phyloP scores from a whole-genome alignment of 768 basidiomycete genomes.

The Omphalotus guepiniiformis region DNA sequence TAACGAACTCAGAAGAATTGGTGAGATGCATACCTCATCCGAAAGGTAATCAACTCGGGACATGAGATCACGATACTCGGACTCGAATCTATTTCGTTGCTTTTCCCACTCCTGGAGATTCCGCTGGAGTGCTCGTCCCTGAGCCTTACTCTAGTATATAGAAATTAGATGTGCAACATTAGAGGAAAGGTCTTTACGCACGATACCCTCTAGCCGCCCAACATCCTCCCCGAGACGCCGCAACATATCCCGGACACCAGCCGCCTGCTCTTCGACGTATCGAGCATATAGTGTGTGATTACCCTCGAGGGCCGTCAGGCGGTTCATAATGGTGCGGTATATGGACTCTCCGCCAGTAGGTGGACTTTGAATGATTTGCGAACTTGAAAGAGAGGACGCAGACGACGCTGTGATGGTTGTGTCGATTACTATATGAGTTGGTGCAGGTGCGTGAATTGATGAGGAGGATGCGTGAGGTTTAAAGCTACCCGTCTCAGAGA shows the following conservation, averaged over 20 bases:
- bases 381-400: conserved; percentile 5
- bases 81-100: conserved; percentile 61
- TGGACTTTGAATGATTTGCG: conserved; percentile 7
- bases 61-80: conserved; percentile 67
- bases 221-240: conserved; percentile 73
- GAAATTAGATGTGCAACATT: neutral
- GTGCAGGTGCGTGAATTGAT: neutral
- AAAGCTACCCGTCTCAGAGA: conserved; percentile 3
- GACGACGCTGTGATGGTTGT: neutral
- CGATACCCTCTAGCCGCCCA: conserved; percentile 70
- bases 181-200: conserved; percentile 31
- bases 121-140: conserved; percentile 62
- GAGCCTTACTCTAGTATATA: conserved; percentile 64
- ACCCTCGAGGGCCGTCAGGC: conserved; percentile 76
- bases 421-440: conserved; percentile 1
- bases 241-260: conserved; percentile 69
- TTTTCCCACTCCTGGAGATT: conserved; percentile 64
- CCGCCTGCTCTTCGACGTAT: conserved; percentile 89
- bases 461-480: neutral
- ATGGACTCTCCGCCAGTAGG: conserved; percentile 77
- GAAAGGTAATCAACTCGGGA: conserved; percentile 69
- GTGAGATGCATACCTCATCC: conserved; percentile 63
- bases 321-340: conserved; percentile 94
- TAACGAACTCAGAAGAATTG: conserved; percentile 3
- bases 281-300: conserved; percentile 81